These are phyloP conservation scores for Saturnispora sanitii DNA, from an alignment of 805 yeast species.

Conservation along the genomic window DNA sequence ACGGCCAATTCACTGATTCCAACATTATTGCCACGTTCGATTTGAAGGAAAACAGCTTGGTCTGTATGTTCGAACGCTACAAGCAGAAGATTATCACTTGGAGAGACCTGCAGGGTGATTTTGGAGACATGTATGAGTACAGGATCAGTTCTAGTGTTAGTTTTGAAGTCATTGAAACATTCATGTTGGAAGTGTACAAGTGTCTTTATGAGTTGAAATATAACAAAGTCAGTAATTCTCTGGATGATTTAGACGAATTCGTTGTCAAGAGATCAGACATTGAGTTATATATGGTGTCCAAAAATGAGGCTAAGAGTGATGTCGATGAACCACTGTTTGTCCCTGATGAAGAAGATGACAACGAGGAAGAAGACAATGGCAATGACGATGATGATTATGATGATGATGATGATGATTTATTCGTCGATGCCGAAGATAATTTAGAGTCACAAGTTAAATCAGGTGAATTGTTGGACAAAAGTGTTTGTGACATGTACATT, in stretches of 20 bases:
- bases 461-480: conserved; percentile 17
- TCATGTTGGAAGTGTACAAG: conserved; percentile 49
- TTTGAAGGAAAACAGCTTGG: conserved; percentile 48
- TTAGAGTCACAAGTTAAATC: conserved; percentile 6
- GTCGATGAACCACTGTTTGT: conserved; percentile 21
- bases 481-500: conserved; percentile 34
- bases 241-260: conserved; percentile 49
- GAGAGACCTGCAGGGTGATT: conserved; percentile 79
- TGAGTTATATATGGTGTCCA: conserved; percentile 10
- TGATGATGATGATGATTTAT: conserved; percentile 23
- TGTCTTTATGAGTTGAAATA: conserved; percentile 75
- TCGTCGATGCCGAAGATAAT: conserved; percentile 25
- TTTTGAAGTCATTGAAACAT: conserved; percentile 46
- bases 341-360: conserved; percentile 15
- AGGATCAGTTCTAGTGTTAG: conserved; percentile 54
- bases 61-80: conserved; percentile 42
- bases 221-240: conserved; percentile 38
- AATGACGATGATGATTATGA: conserved; percentile 20
- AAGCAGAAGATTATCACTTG: conserved; percentile 57
- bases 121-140: conserved; percentile 77
- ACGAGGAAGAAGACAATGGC: conserved; percentile 10
- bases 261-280: conserved; percentile 28
- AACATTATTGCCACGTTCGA: conserved; percentile 65
- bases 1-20: conserved; percentile 28
- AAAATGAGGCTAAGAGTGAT: conserved; percentile 14